Evolutionary conservation across 148 eudicot genomes (phyloP).

Genomic region (Rhododendron vialii): DNA sequence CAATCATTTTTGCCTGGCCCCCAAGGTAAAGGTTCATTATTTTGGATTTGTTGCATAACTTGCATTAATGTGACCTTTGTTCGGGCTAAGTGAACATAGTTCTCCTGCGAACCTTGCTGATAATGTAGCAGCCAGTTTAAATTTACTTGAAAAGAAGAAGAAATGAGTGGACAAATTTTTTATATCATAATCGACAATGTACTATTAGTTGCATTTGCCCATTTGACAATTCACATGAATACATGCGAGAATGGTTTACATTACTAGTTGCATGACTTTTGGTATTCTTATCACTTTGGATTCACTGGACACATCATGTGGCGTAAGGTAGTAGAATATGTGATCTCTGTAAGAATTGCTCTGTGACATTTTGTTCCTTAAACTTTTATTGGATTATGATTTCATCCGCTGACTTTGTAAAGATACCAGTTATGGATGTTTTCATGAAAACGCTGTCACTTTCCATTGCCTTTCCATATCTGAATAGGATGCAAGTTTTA

Average conservation of each 20-base stretch:
- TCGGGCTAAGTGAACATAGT: background rate
- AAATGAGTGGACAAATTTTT: background rate
- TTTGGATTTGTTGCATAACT: background rate
- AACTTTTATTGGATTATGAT: background rate
- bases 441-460: too few species aligned
- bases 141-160: background rate
- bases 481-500: background rate
- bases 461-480: background rate
- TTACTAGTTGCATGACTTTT: background rate
- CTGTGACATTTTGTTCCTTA: background rate
- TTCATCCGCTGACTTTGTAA: background rate
- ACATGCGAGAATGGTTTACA: background rate
- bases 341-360: background rate
- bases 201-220: background rate
- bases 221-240: background rate
- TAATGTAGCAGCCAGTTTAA: background rate
- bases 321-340: background rate
- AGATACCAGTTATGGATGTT: background rate
- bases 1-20: constrained; percentile 39
- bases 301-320: too few species aligned
- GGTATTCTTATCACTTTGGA: background rate
- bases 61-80: background rate
- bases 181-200: background rate
- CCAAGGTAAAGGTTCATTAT: constrained; percentile 41
- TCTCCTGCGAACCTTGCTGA: background rate